These are phyloP conservation scores for Tolypocladium album DNA, from an alignment of 2,329 filamentous ascomycete genomes.

Conservation along the genomic window DNA sequence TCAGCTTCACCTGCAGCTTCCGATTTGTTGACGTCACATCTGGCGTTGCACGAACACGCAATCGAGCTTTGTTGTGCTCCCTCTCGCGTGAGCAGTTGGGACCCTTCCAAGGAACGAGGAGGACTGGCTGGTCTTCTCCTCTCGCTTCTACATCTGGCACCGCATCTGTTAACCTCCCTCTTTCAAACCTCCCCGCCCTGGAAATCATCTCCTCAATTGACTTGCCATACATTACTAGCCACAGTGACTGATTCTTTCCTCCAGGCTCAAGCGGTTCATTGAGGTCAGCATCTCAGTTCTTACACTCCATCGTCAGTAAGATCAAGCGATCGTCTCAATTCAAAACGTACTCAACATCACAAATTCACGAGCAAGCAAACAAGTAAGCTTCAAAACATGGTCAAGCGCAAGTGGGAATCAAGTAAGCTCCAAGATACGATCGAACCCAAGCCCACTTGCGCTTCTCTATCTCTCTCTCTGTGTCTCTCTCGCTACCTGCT, in stretches of 20 bases:
- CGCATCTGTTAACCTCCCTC: neutral
- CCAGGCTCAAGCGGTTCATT: neutral
- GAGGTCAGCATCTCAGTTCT: neutral
- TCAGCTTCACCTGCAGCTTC: neutral
- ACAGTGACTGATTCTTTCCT: neutral
- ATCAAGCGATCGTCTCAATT: neutral
- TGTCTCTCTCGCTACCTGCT: neutral
- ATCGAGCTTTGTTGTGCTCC: neutral
- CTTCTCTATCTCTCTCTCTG: neutral
- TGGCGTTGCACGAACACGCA: neutral
- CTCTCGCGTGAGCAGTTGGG: neutral
- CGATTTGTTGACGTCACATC: neutral
- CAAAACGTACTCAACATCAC: neutral
- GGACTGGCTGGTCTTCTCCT: neutral
- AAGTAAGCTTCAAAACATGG: neutral
- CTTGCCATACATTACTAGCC: neutral
- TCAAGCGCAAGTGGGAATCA: too few species aligned
- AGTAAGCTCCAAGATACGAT: too few species aligned
- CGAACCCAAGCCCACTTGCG: neutral
- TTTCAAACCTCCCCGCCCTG: neutral
- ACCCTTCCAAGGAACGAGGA: neutral
- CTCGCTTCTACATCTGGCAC: neutral
- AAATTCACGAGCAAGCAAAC: too few species aligned
- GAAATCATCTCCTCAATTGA: too few species aligned
- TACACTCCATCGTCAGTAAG: too few species aligned